Conservation (phyloP, 768 basidiomycete species). For the Russula brevipes region DNA sequence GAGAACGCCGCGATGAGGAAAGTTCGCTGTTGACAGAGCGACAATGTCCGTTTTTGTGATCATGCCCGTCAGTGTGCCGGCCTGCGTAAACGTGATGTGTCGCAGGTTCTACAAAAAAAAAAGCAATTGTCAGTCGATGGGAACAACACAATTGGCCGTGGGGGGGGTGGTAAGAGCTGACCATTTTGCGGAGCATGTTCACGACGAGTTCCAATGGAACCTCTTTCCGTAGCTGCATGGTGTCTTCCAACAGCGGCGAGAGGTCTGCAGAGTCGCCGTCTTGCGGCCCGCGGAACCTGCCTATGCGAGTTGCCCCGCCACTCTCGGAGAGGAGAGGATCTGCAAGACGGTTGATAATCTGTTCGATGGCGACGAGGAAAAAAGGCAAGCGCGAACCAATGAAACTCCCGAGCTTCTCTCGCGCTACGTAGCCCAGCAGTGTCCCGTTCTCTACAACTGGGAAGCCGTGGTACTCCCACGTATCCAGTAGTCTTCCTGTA, state of each 20-base stretch:
- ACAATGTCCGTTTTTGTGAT: slow-evolving; percentile 67
- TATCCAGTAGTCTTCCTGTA: slow-evolving; percentile 39
- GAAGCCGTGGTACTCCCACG: slow-evolving; percentile 54
- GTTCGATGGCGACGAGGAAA: background rate
- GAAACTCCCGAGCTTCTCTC: slow-evolving; percentile 44
- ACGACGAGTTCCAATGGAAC: slow-evolving; percentile 68
- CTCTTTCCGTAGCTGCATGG: slow-evolving; percentile 59
- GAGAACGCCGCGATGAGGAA: slow-evolving; percentile 43
- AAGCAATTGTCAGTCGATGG: background rate
- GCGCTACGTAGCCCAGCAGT: slow-evolving; percentile 57
- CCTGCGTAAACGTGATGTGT: slow-evolving; percentile 60
- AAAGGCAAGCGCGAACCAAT: slow-evolving; percentile 29
- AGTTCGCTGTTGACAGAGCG: slow-evolving; percentile 50
- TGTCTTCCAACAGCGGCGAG: slow-evolving; percentile 38
- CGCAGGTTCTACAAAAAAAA: slow-evolving; percentile 49
- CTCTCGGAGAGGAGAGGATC: slow-evolving; percentile 7
- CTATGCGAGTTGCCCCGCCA: slow-evolving; percentile 9
- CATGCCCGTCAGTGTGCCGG: slow-evolving; percentile 56
- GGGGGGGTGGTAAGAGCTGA: slow-evolving; percentile 32
- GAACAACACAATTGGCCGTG: slow-evolving; percentile 12
- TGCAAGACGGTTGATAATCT: slow-evolving; percentile 8
- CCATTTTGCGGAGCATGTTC: slow-evolving; percentile 70
- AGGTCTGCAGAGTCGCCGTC: slow-evolving; percentile 28
- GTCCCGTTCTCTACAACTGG: slow-evolving; percentile 51
- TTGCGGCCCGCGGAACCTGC: slow-evolving; percentile 2